Conservation (phyloP, 2,329 filamentous ascomycete species). For the Aspergillus niger region DNA sequence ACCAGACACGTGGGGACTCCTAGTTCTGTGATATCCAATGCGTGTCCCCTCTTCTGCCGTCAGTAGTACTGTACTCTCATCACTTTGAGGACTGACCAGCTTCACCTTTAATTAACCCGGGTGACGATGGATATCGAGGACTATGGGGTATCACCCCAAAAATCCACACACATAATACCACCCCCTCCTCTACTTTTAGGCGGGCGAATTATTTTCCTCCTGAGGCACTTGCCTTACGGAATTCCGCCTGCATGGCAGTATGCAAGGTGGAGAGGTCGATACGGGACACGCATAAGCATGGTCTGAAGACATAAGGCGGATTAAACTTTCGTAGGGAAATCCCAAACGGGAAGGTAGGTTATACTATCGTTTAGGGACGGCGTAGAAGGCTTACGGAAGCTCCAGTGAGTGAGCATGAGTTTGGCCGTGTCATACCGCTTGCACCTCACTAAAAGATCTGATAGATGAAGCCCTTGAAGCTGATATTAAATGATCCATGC, state of each 20-base stretch:
- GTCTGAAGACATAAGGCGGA: conserved; percentile 5
- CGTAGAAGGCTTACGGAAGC: not conserved
- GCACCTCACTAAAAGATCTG: not conserved
- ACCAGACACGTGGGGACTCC: not conserved
- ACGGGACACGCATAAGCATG: conserved; percentile 1
- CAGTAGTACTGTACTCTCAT: not conserved
- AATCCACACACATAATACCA: not conserved
- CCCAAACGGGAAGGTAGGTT: conserved; percentile 10
- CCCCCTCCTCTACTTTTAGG: not conserved
- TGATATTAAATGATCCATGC: conserved; percentile 3
- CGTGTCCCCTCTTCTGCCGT: not conserved
- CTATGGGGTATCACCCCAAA: not conserved
- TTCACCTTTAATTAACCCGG: not conserved
- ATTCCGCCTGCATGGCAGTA: conserved; percentile 1
- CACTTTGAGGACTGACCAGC: not conserved
- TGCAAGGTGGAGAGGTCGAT: conserved; percentile 1
- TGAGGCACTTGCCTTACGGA: conserved; percentile 1
- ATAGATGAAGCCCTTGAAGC: not conserved
- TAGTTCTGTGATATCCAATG: not conserved
- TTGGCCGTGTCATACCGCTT: not conserved
- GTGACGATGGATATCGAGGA: not conserved
- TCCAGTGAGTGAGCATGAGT: not conserved
- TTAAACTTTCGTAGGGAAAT: conserved; percentile 15
- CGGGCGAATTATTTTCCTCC: not conserved
- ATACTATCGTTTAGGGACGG: not conserved